Conservation (phyloP, 306 rosid species). For the Pachyrhizus erosus region DNA sequence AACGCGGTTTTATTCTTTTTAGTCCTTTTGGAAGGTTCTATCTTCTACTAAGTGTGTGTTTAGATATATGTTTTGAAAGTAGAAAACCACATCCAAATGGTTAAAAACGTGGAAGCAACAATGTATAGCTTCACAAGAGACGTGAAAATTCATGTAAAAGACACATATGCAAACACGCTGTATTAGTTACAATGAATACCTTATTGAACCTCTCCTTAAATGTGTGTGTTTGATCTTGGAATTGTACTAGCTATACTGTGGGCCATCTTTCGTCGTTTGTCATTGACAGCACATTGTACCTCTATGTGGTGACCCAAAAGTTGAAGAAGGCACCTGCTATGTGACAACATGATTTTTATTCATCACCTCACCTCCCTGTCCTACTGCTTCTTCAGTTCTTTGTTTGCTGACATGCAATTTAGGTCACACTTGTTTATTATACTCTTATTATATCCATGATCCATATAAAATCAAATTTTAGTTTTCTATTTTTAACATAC, state of each 20-base stretch:
- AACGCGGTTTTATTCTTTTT: slow-evolving; percentile 11
- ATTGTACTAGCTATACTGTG: not conserved
- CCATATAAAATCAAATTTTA: not conserved
- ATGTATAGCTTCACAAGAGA: no score
- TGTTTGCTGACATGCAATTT: not conserved
- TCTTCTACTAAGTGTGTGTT: no score
- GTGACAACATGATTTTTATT: not conserved
- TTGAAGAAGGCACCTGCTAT: slow-evolving; percentile 41
- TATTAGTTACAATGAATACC: no score
- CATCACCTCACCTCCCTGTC: not conserved
- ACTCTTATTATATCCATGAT: not conserved
- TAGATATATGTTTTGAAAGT: no score
- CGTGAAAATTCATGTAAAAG: no score
- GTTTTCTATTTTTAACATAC: not conserved
- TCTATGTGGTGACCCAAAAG: slow-evolving; percentile 22
- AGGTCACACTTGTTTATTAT: not conserved
- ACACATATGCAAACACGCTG: no score
- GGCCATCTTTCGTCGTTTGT: slow-evolving; percentile 20
- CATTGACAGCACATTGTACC: slow-evolving; percentile 4
- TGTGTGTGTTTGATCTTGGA: not conserved
- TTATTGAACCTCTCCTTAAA: not conserved
- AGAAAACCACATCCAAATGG: no score
- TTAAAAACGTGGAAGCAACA: no score
- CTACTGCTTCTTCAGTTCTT: not conserved
- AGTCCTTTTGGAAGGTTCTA: not conserved